These are phyloP conservation scores for Notholithocarpus densiflorus DNA, from an alignment of 306 rosid species.

Conservation along the genomic window DNA sequence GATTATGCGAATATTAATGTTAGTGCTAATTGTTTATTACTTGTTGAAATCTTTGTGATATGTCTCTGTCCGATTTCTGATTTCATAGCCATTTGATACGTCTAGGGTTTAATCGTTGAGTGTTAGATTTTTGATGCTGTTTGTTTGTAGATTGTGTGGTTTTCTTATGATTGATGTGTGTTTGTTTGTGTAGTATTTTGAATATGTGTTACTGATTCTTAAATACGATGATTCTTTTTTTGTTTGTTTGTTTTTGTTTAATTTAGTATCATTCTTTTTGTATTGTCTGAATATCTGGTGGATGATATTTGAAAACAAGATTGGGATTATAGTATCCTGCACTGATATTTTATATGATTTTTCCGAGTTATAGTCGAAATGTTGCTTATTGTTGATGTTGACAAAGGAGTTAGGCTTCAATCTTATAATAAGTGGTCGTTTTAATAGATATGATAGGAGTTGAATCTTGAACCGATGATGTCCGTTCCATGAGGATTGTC, in stretches of 20 bases:
- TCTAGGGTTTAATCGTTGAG: not conserved
- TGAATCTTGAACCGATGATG: no score
- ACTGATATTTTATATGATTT: not conserved
- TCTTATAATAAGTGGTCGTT: not conserved
- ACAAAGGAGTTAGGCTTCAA: not conserved
- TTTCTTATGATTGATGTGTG: not conserved
- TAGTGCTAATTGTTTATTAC: not conserved
- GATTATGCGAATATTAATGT: not conserved
- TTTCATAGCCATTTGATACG: not conserved
- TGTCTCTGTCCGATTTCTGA: not conserved
- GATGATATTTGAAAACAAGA: not conserved
- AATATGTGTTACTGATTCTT: not conserved
- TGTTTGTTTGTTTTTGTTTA: not conserved
- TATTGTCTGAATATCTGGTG: not conserved
- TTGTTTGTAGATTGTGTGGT: not conserved
- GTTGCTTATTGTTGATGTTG: not conserved
- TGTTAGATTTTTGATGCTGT: not conserved
- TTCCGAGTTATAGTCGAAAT: not conserved
- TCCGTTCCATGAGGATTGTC: no score
- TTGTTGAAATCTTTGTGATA: not conserved
- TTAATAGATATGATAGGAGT: no score
- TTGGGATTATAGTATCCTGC: not conserved
- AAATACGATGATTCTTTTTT: not conserved
- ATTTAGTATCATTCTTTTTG: not conserved
- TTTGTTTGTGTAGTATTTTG: not conserved